These are phyloP conservation scores for Actinomortierella ambigua DNA, from an alignment of 371 early-diverging fungal species.

Conservation along the genomic window DNA sequence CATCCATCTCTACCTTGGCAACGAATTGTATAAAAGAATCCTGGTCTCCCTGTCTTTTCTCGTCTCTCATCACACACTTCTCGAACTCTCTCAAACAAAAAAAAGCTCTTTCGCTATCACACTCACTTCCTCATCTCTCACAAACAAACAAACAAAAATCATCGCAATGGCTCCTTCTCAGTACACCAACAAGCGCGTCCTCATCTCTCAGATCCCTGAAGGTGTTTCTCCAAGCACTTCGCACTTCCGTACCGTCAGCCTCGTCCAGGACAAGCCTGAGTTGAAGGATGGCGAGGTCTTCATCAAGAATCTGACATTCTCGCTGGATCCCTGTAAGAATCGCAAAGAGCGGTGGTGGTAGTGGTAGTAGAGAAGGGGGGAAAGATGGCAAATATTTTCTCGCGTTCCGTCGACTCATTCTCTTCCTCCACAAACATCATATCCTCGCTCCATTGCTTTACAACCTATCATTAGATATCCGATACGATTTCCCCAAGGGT, in stretches of 20 bases:
- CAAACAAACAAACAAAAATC: no score
- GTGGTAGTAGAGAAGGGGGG: neutral
- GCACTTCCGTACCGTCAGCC: constrained; percentile 24
- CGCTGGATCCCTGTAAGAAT: constrained; percentile 50
- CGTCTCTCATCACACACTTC: no score
- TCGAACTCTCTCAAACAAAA: no score
- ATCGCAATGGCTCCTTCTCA: no score
- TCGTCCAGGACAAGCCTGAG: constrained; percentile 19
- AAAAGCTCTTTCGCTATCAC: no score
- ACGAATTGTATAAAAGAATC: no score
- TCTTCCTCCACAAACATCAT: neutral
- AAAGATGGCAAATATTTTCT: neutral
- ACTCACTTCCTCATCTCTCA: no score
- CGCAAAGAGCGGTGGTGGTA: constrained; percentile 18
- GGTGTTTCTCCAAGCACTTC: constrained; percentile 30
- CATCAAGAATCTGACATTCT: constrained; percentile 46
- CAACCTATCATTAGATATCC: constrained; percentile 25
- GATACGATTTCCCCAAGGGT: constrained; percentile 18
- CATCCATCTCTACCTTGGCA: no score
- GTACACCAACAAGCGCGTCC: constrained; percentile 12
- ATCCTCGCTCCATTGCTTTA: no score
- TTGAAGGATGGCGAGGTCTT: constrained; percentile 39
- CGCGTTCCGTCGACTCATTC: neutral
- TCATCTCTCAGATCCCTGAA: constrained; percentile 28
- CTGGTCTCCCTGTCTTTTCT: no score